A percentile compares a stretch with the other conserved stretches of the same genome.
These are phyloP conservation scores for Aureobasidium sp. DNA, from an alignment of 2,329 filamentous ascomycete genomes.

Conservation along the genomic window DNA sequence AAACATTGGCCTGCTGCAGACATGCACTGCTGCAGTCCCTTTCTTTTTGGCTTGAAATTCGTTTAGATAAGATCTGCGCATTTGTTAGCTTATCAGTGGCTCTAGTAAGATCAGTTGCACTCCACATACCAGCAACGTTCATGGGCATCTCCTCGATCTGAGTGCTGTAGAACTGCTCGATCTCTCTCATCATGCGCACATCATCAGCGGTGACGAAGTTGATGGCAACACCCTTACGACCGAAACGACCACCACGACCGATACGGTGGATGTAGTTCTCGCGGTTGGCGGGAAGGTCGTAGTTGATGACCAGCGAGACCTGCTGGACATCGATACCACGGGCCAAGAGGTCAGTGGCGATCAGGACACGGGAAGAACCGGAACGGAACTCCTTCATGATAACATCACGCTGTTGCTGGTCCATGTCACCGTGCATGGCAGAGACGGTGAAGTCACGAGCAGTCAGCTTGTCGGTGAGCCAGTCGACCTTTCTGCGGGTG, in stretches of 20 bases:
- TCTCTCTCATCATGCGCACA: conserved; percentile 99
- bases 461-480: conserved; percentile 98
- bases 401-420: conserved; percentile 91
- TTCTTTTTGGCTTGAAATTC: conserved; percentile 11
- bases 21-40: conserved; percentile 13
- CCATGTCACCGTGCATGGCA: conserved; percentile 99
- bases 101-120: conserved; percentile 31
- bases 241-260: conserved; percentile 98
- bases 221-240: conserved; percentile 99
- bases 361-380: conserved; percentile 95
- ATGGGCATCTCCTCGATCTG: conserved; percentile 99
- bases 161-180: conserved; percentile 99
- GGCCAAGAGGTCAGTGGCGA: conserved; percentile 93
- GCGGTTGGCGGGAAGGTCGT: conserved; percentile 95
- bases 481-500: conserved; percentile 99
- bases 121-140: conserved; percentile 58
- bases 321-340: conserved; percentile 99
- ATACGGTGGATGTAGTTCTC: conserved; percentile 99
- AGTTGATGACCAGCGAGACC: conserved; percentile 99
- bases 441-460: conserved; percentile 98
- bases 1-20: conserved; percentile 5
- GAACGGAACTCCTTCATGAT: conserved; percentile 99
- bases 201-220: conserved; percentile 99
- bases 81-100: conserved; percentile 42
- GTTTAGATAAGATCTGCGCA: conserved; percentile 32